A percentile compares a stretch with the other conserved stretches of the same genome.
Evolutionary conservation across 176 grass and related monocot species (phyloP).

Genomic region (Zoysia pacifica): DNA sequence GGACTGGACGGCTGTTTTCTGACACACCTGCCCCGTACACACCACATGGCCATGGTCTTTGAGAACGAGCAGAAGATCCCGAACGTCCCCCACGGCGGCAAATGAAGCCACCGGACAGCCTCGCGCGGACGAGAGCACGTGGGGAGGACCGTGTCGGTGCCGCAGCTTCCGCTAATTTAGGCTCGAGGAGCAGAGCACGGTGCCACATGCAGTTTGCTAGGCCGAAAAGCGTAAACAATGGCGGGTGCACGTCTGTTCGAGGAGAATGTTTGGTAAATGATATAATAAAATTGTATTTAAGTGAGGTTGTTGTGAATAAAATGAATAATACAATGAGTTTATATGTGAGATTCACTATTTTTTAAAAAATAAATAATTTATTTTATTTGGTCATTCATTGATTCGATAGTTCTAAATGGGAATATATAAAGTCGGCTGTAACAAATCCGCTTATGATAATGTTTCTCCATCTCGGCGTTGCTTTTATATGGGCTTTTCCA

Average conservation of each 20-base stretch:
- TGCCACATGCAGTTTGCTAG: background rate
- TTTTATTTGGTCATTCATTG: too few species aligned
- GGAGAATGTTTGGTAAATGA: background rate
- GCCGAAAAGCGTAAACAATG: constrained; percentile 1
- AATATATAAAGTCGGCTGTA: too few species aligned
- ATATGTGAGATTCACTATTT: too few species aligned
- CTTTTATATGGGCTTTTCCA: background rate
- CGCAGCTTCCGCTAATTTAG: background rate
- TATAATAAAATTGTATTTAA: too few species aligned
- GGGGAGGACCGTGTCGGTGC: constrained; percentile 1
- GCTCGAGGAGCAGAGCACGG: background rate
- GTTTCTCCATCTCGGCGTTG: background rate
- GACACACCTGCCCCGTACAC: background rate
- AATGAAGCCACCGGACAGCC: background rate
- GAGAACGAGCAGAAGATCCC: background rate
- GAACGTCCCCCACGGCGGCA: background rate
- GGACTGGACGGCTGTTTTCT: background rate
- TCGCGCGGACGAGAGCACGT: background rate
- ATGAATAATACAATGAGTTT: too few species aligned
- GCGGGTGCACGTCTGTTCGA: too few species aligned
- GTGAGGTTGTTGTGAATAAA: too few species aligned
- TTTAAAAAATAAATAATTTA: too few species aligned
- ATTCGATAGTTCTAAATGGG: too few species aligned
- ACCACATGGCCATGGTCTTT: background rate
- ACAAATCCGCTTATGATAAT: background rate